A percentile compares a stretch with the other conserved stretches of the same genome.
Evolutionary conservation across 192 early-diverging fungal genomes (phyloP).

Genomic region (Phycomyces blakesleeanus): DNA sequence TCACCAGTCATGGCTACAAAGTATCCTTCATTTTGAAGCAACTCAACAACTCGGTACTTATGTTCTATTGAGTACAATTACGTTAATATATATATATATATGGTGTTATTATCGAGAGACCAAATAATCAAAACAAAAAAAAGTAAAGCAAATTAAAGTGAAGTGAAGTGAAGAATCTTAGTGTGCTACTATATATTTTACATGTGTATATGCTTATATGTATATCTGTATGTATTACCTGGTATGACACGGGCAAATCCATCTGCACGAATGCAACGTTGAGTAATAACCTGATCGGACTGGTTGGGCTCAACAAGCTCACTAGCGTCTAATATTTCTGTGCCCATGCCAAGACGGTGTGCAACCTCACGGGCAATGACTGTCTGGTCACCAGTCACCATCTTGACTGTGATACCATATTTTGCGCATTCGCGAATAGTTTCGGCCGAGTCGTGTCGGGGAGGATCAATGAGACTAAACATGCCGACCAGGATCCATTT

Average conservation of each 20-base stretch:
- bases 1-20: conserved; percentile 76
- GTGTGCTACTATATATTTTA: too few relatives aligned
- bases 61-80: too few relatives aligned
- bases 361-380: conserved; percentile 73
- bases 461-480: conserved; percentile 65
- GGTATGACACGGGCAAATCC: conserved; percentile 80
- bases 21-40: conserved; percentile 56
- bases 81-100: too few relatives aligned
- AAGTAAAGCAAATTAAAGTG: too few relatives aligned
- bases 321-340: conserved; percentile 63
- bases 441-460: conserved; percentile 60
- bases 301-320: conserved; percentile 43
- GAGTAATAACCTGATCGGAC: conserved; percentile 48
- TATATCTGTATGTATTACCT: conserved; percentile 33
- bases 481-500: conserved; percentile 63
- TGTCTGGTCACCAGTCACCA: conserved; percentile 77
- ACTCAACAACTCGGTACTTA: conserved; percentile 73
- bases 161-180: too few relatives aligned
- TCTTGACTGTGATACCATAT: conserved; percentile 69
- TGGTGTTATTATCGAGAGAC: too few relatives aligned
- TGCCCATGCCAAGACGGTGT: conserved; percentile 60
- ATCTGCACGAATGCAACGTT: conserved; percentile 58
- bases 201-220: too few relatives aligned
- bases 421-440: conserved; percentile 62
- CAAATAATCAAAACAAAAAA: too few relatives aligned